These are phyloP conservation scores for Endoconidiophora polonica DNA, from an alignment of 2,329 filamentous ascomycete genomes.

Conservation along the genomic window DNA sequence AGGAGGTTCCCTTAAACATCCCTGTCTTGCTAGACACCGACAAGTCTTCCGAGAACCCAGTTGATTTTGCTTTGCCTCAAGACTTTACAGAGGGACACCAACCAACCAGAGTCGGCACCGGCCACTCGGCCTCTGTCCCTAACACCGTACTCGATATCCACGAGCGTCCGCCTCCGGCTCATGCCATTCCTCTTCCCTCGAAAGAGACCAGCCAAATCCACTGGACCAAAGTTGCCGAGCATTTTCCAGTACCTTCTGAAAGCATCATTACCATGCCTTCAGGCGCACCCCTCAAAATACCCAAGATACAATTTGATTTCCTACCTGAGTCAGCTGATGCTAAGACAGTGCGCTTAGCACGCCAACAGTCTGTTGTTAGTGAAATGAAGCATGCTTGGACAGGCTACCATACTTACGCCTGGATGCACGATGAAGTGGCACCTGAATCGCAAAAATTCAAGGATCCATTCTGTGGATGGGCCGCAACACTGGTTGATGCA, in stretches of 20 bases:
- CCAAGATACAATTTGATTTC: conserved; percentile 61
- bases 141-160: background rate
- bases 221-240: conserved; percentile 59
- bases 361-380: conserved; percentile 49
- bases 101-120: background rate
- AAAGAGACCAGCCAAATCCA: conserved; percentile 27
- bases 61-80: conserved; percentile 9
- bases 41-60: background rate
- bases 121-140: background rate
- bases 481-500: conserved; percentile 68
- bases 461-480: conserved; percentile 85
- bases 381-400: conserved; percentile 67
- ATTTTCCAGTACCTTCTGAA: conserved; percentile 57
- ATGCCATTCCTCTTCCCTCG: background rate
- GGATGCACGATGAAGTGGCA: conserved; percentile 70
- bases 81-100: conserved; percentile 1
- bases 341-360: conserved; percentile 45
- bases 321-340: conserved; percentile 42
- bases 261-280: conserved; percentile 63
- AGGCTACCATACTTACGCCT: conserved; percentile 65
- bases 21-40: conserved; percentile 5
- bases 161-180: background rate
- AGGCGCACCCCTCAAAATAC: conserved; percentile 51
- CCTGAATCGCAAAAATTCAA: conserved; percentile 51
- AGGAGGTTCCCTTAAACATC: background rate